Percentiles rank a stretch among this genome's conserved stretches.
phyloP scores from a whole-genome alignment of 331 rosid species.

The Acacia concinna region DNA sequence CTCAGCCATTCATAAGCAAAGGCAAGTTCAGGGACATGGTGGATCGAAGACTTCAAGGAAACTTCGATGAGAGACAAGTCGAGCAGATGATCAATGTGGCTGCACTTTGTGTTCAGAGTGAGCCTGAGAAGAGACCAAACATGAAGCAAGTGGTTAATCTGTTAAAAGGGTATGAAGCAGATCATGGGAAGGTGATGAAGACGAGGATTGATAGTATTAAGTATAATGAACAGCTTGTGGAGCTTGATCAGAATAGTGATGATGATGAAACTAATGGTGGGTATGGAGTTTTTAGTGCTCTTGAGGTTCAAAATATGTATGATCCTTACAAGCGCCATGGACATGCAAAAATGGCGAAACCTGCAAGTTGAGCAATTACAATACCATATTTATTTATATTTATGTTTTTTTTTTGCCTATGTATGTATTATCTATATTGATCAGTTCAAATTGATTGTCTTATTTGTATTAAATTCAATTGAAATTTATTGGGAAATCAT shows the following conservation, averaged over 20 bases:
- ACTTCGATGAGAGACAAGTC: conserved; percentile 61
- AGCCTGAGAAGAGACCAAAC: conserved; percentile 68
- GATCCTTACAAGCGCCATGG: conserved; percentile 45
- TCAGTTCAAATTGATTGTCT: background rate
- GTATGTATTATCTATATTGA: background rate
- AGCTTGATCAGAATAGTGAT: conserved; percentile 55
- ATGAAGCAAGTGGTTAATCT: conserved; percentile 74
- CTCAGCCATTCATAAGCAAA: conserved; percentile 56
- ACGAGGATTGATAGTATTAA: conserved; percentile 55
- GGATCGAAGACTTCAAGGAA: conserved; percentile 70
- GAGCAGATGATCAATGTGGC: conserved; percentile 62
- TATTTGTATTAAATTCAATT: background rate
- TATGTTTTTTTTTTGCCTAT: no score
- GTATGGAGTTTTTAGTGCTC: conserved; percentile 80
- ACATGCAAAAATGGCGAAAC: conserved; percentile 29
- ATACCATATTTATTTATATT: background rate
- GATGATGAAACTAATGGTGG: conserved; percentile 44
- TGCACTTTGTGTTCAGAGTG: conserved; percentile 68
- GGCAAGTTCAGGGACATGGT: conserved; percentile 59
- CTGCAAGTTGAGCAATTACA: background rate
- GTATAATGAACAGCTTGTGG: conserved; percentile 51
- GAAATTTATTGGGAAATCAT: background rate
- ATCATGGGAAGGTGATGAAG: conserved; percentile 27
- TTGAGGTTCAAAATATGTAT: conserved; percentile 59
- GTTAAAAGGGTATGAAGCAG: conserved; percentile 59